Base-by-base conservation (phyloP, 2,329 filamentous ascomycete genomes). In the Apiospora hydei region DNA sequence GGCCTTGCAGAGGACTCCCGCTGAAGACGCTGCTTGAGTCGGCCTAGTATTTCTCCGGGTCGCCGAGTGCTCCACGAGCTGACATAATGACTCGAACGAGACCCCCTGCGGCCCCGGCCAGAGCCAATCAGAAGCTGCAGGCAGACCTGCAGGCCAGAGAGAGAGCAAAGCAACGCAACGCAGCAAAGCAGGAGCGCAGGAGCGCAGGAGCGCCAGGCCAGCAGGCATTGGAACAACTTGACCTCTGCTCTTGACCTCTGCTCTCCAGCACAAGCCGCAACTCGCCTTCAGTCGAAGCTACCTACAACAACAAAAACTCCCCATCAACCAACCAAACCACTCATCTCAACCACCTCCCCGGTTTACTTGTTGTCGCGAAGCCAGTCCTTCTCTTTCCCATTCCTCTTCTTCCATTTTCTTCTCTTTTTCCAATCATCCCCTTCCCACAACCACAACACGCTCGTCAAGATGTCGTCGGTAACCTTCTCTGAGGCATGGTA, bases 401-500 rank as follows among this genome's bases (percentile, higher is more conserved):
- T 49, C 64, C 67, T 64, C 47, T 67, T 70, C 38, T 71, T 73
- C 67, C 68, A 72, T 53, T 57, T 71, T 71, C 69, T 69, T 72
- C 57, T 61, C 71, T 73, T 68, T 73, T 68, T 49, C 69, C 72
- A 67, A 67, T 72, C 67, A 70, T 72, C 16, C 70, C 70, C 67
- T 69, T 70, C 69, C 69, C 51, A 71, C 72, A 73, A 74, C 77
- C 77, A 43, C 57, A n/a, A 41, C 57, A 41, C 34, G 34, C 21
- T n/a, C 34, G 2, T 64, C 57, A 64, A 64, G 57, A 64, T 64
- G 57, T 64, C 44, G 66, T 67, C 73, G 74, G 79, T 80, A 79
- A 69, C 67, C 57, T 74, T 75, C 70, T 70, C 78, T 71, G 80
- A 81, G 76, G 79, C 78, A 76, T 81, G 80, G 80, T 81, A 80